These are phyloP conservation scores for Chlorencoelia australis DNA, from an alignment of 2,329 filamentous ascomycete genomes.

Conservation along the genomic window DNA sequence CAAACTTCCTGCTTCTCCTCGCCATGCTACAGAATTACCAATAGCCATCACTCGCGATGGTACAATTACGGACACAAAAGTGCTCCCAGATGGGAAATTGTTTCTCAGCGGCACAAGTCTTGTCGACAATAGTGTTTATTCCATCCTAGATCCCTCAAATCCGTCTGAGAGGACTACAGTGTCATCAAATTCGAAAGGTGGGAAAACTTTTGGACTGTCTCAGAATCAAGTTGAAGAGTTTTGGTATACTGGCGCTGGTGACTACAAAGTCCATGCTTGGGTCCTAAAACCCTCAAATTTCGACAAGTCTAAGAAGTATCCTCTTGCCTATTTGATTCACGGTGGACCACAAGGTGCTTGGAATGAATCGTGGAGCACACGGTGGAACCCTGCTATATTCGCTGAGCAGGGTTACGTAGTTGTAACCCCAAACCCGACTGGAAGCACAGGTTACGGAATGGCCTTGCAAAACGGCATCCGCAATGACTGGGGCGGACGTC, in stretches of 20 bases:
- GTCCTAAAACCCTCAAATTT: constrained; percentile 60
- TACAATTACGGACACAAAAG: constrained; percentile 41
- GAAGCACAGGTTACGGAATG: constrained; percentile 75
- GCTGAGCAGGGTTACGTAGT: constrained; percentile 83
- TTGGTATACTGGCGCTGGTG: constrained; percentile 55
- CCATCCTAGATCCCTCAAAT: constrained; percentile 35
- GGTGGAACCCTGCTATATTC: constrained; percentile 81
- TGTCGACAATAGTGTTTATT: constrained; percentile 63
- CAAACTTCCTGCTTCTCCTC: constrained; percentile 46
- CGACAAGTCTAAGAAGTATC: constrained; percentile 60
- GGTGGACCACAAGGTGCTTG: constrained; percentile 45
- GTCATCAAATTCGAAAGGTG: constrained; percentile 56
- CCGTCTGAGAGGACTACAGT: constrained; percentile 33
- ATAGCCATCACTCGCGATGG: constrained; percentile 41
- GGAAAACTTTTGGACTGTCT: constrained; percentile 56
- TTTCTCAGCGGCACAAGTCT: constrained; percentile 60
- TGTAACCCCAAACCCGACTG: constrained; percentile 73
- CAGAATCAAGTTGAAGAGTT: constrained; percentile 55
- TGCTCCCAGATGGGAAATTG: constrained; percentile 41
- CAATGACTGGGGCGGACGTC: constrained; percentile 73
- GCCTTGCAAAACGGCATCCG: constrained; percentile 66
- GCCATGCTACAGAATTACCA: constrained; percentile 39
- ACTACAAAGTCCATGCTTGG: constrained; percentile 52
- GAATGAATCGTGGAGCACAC: constrained; percentile 41
- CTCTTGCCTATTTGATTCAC: constrained; percentile 70